phyloP scores from a whole-genome alignment of 176 grass and related monocot genomes.

The Themeda triandra region DNA sequence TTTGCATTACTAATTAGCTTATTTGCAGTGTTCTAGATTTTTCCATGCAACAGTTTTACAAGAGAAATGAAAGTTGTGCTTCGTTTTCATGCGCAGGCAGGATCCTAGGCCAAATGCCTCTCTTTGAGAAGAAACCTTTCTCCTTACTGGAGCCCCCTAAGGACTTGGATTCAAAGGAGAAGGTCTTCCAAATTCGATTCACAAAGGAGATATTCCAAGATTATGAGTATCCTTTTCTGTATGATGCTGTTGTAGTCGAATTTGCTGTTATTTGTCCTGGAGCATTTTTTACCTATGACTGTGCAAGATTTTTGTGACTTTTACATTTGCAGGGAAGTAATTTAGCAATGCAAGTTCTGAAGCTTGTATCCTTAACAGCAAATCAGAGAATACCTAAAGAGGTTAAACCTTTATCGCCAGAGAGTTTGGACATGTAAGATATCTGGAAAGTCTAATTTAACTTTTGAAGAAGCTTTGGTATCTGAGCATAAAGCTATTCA shows the following conservation, averaged over 20 bases:
- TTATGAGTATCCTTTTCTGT: conserved; percentile 77
- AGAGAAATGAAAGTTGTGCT: background rate
- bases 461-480: conserved; percentile 91
- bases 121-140: conserved; percentile 63
- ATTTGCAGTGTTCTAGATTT: background rate
- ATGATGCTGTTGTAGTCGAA: background rate
- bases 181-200: conserved; percentile 79
- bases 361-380: conserved; percentile 50
- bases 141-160: conserved; percentile 59
- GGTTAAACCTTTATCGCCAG: conserved; percentile 76
- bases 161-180: conserved; percentile 65
- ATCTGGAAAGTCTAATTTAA: conserved; percentile 77
- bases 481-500: conserved; percentile 60
- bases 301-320: background rate
- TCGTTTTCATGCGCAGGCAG: conserved; percentile 7
- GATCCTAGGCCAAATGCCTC: conserved; percentile 58
- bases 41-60: background rate
- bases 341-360: background rate
- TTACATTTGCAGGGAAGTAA: background rate
- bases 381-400: conserved; percentile 75
- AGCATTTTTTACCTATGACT: background rate
- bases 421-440: conserved; percentile 80
- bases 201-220: conserved; percentile 80
- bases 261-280: background rate
- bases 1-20: background rate